Conservation (phyloP, 176 grass and related monocot genomes). For the bread wheat (Triticum aestivum) region IWGSC_CS_RefSeq_v2.1 NC_057797.1:465317610-465318109, state of each 20-base stretch:
- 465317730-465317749: conserved; percentile 74
- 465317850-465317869: conserved; percentile 50
- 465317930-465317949: conserved; percentile 51
- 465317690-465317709: conserved; percentile 37
- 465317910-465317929: conserved; percentile 69
- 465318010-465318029: conserved; percentile 85
- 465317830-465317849: conserved; percentile 75
- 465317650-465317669: conserved; percentile 72
- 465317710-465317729: conserved; percentile 64
- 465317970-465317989: conserved; percentile 66
- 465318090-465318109: conserved; percentile 9
- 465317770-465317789: conserved; percentile 57
- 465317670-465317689: conserved; percentile 79
- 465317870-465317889: conserved; percentile 46
- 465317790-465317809: conserved; percentile 61
- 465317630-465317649: conserved; percentile 70
- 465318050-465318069: conserved; percentile 78
- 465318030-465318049: conserved; percentile 71
- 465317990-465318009: conserved; percentile 71
- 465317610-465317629: conserved; percentile 47
- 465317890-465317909: conserved; percentile 73
- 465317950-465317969: conserved; percentile 58
- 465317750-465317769: conserved; percentile 79
- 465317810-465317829: conserved; percentile 73
- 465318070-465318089: conserved; percentile 61